Base-by-base conservation (phyloP, 2,329 filamentous ascomycete genomes). In the Coniochaeta hoffmannii region DNA sequence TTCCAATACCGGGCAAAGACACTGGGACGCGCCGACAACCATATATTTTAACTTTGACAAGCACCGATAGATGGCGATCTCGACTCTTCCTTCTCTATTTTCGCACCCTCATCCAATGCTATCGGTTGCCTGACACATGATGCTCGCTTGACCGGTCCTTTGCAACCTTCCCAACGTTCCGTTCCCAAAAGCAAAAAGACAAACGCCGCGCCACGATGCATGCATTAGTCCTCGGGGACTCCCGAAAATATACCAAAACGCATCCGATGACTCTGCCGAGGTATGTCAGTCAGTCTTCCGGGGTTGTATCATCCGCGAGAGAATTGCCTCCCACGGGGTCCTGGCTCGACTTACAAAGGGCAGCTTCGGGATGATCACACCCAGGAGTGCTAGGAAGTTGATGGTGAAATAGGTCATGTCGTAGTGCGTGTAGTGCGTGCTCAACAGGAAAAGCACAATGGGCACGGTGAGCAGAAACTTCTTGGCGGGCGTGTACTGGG, bases 361-460 rank as follows among this genome's bases (percentile, higher is more conserved):
- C 63, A 99, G 76, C 76, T 99, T 99, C 38, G 94, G 94, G 69
- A 99, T 94, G 57, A 99, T 89, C 55, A 99, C 94, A 46, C 82
- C 90, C 68, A 99, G 76, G 36, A 95, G 89, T 56, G 94, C 94
- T 65, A 97, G 75, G 70, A 96, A 93, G 76, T 99, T 99, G 76
- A 99, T 94, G 65, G 89, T 90, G 69, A 99, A 99, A 74, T 96
- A 97, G 46, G 90, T 89, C 69, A 97, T 73, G 73, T 97, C 93
- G 78, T 97, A 99, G 74, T 97, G 93, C 50, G 94, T 97, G 75
- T 97, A 99, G 74, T 99, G 94, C 24, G 94, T 99, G 81, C 93
- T 97, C 65, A 97, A 79, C 55, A 99, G 81, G 72, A 99, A 99
- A 60, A 99, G 81, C 61, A 92, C 82, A 65, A 99, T 96, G 36